These are phyloP conservation scores for Durusdinium trenchii DNA, from an alignment of 73 alveolate species.

Conservation along the genomic window DNA sequence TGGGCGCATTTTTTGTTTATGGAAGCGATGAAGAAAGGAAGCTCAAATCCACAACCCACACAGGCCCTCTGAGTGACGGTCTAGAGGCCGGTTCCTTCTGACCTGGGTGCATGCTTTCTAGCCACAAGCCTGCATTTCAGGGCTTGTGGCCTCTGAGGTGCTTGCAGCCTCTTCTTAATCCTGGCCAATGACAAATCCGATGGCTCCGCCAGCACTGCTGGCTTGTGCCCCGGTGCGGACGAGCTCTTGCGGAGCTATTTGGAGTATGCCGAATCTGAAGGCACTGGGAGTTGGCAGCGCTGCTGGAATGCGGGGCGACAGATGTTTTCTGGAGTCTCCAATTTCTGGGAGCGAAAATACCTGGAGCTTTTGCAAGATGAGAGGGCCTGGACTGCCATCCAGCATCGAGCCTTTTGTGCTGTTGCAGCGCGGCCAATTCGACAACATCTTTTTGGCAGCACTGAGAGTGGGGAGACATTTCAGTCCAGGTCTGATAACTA, in stretches of 20 bases:
- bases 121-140: too few relatives aligned
- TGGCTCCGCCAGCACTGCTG: conserved; percentile 1
- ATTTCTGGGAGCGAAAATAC: conserved; percentile 79
- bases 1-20: too few relatives aligned
- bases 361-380: conserved; percentile 54
- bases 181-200: conserved; percentile 53
- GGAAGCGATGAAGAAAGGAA: too few relatives aligned
- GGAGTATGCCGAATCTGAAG: conserved; percentile 73
- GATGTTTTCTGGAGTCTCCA: conserved; percentile 47
- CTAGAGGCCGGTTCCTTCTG: too few relatives aligned
- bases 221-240: conserved; percentile 66
- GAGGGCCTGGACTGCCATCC: conserved; percentile 76
- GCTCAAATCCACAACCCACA: too few relatives aligned
- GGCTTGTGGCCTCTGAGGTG: too few relatives aligned
- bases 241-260: conserved; percentile 51
- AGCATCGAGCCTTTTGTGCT: conserved; percentile 76
- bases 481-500: conserved; percentile 60
- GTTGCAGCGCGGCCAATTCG: conserved; percentile 72
- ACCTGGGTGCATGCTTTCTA: too few relatives aligned
- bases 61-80: too few relatives aligned
- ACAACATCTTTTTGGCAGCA: conserved; percentile 39
- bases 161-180: conserved; percentile 91
- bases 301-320: conserved; percentile 65
- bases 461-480: not conserved
- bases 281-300: conserved; percentile 41